phyloP scores from a whole-genome alignment of 352 stramenopile genomes.

The Phytophthora syringae region DNA sequence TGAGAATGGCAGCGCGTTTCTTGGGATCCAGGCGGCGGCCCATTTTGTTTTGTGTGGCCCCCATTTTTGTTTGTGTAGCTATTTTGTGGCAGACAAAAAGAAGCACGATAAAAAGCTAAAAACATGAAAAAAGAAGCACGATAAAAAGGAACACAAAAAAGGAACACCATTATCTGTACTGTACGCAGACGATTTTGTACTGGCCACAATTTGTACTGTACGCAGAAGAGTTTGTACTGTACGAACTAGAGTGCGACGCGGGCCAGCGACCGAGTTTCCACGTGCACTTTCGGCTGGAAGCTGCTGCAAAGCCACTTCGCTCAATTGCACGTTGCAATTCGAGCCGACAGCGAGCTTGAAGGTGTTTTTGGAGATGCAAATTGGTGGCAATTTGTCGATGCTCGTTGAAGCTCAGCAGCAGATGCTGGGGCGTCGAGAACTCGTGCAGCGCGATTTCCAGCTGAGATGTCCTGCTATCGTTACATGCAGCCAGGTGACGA shows the following conservation, averaged over 20 bases:
- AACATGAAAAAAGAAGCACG: too few relatives aligned
- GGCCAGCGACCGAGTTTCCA: constrained; percentile 28
- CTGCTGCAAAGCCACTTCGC: constrained; percentile 5
- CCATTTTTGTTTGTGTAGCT: too few relatives aligned
- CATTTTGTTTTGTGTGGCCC: too few relatives aligned
- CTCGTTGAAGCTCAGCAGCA: constrained; percentile 28
- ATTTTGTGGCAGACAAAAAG: too few relatives aligned
- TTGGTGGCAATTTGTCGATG: constrained; percentile 1
- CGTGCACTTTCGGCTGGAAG: constrained; percentile 19
- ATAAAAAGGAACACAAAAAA: too few relatives aligned
- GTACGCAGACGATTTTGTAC: too few relatives aligned
- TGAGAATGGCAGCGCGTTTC: too few relatives aligned
- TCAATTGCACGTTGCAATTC: constrained; percentile 22
- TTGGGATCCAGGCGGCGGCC: too few relatives aligned
- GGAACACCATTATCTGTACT: too few relatives aligned
- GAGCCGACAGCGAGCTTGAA: constrained; percentile 18
- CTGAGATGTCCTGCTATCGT: constrained; percentile 23
- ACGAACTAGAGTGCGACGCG: constrained; percentile 54
- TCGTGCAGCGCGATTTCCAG: constrained; percentile 42
- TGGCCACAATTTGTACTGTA: too few relatives aligned
- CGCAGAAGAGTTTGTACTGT: not conserved
- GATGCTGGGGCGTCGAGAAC: constrained; percentile 59
- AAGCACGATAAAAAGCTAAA: too few relatives aligned
- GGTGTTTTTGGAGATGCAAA: constrained; percentile 4
- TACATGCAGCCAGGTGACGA: constrained; percentile 10